Percentiles rank a stretch among this genome's conserved stretches.
These are phyloP conservation scores for Juglanconis juglandina DNA, from an alignment of 2,329 filamentous ascomycete species.

Conservation along the genomic window DNA sequence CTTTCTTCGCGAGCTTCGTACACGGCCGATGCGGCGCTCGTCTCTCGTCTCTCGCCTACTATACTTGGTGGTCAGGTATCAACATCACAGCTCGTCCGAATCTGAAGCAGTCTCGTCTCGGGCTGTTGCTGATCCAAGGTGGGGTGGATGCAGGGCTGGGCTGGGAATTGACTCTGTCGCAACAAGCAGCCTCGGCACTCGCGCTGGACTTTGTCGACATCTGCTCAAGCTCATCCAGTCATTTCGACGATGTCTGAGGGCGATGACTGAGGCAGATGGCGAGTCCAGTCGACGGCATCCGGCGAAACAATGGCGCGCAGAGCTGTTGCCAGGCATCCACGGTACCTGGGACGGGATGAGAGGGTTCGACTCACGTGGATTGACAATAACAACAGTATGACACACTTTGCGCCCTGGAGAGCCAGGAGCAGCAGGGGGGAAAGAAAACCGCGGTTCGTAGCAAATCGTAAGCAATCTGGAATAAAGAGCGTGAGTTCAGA, in stretches of 20 bases:
- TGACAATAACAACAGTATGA: constrained; percentile 32
- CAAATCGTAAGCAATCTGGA: constrained; percentile 9
- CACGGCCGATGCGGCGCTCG: constrained; percentile 34
- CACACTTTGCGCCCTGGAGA: constrained; percentile 44
- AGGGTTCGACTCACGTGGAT: constrained; percentile 29
- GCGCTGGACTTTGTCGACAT: not conserved
- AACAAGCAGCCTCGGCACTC: not conserved
- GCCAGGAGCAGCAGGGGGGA: constrained; percentile 41
- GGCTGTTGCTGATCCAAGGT: constrained; percentile 12
- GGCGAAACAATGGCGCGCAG: not conserved
- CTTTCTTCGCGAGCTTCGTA: constrained; percentile 32
- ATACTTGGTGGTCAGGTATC: constrained; percentile 26
- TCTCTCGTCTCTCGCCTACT: constrained; percentile 35
- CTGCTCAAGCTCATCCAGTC: not conserved
- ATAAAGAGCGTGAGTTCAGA: constrained; percentile 37
- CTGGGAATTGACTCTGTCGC: not conserved
- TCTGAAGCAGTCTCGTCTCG: constrained; percentile 8
- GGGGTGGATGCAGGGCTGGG: constrained; percentile 12
- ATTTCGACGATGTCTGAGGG: not conserved
- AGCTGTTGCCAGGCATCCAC: not conserved
- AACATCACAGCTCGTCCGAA: constrained; percentile 11
- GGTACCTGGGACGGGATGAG: not conserved
- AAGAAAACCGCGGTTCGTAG: constrained; percentile 17
- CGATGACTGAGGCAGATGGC: not conserved
- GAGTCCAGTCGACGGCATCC: not conserved